phyloP scores from a whole-genome alignment of 495 filamentous ascomycete genomes.

The Oidiodendron maius region DNA sequence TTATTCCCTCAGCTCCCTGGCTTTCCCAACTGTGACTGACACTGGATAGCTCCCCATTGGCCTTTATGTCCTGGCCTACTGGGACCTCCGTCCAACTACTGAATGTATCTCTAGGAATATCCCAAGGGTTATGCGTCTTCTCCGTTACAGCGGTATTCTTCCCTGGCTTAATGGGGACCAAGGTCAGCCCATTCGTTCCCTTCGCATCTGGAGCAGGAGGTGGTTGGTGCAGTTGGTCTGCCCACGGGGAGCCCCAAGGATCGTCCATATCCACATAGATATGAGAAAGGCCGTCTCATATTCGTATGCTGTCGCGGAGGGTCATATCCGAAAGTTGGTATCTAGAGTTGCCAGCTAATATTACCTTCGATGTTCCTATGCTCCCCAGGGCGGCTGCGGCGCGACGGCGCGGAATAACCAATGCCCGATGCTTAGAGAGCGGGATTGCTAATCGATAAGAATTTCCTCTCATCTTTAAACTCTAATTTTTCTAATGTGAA shows the following conservation, averaged over 20 bases:
- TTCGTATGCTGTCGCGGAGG: constrained; percentile 10
- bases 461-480: constrained; percentile 8
- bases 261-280: constrained; percentile 43
- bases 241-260: constrained; percentile 52
- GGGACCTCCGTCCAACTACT: constrained; percentile 28
- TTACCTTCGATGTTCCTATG: not conserved
- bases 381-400: not conserved
- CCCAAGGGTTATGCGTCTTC: constrained; percentile 18
- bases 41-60: constrained; percentile 6
- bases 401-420: not conserved
- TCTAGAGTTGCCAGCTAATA: not conserved
- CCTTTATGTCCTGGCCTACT: not conserved
- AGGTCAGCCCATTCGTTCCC: not conserved
- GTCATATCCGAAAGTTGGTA: constrained; percentile 7
- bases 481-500: constrained; percentile 11
- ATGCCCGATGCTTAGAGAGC: constrained; percentile 1
- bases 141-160: constrained; percentile 5
- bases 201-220: not conserved
- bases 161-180: constrained; percentile 9
- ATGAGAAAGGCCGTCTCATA: constrained; percentile 18
- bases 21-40: constrained; percentile 4
- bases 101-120: constrained; percentile 25
- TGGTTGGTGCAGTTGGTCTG: constrained; percentile 23
- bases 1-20: not conserved
- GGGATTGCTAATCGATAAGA: constrained; percentile 24